Conservation (phyloP, 257 asterid genomes). For the Jaltomata sinuosa region DNA sequence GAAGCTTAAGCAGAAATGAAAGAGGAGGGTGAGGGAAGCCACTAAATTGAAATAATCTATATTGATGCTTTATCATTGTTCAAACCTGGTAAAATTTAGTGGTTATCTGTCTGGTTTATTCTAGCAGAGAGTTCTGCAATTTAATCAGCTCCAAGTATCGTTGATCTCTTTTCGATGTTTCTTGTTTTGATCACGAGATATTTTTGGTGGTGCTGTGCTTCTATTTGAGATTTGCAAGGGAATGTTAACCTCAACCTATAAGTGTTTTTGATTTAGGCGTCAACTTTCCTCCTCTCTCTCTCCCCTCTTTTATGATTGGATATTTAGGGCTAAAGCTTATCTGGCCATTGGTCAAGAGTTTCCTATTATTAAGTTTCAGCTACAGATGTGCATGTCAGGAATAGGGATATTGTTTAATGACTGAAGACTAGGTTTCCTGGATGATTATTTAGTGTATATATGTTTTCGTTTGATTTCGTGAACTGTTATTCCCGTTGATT, state of each 20-base stretch:
- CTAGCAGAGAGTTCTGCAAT: background rate
- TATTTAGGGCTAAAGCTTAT: background rate
- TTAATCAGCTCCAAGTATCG: background rate
- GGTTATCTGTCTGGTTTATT: background rate
- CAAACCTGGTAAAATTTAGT: background rate
- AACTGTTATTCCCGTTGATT: constrained; percentile 8
- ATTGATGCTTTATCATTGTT: background rate
- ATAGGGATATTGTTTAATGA: background rate
- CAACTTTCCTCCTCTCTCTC: background rate
- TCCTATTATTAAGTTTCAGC: background rate
- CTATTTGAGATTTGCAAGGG: background rate
- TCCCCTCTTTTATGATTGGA: background rate
- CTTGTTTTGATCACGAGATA: background rate
- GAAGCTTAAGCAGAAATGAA: background rate
- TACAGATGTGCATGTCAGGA: background rate
- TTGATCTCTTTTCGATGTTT: background rate
- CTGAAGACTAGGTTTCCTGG: background rate
- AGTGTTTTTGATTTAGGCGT: background rate
- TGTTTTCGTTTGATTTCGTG: constrained; percentile 7
- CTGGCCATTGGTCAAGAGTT: background rate
- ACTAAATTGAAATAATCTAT: background rate
- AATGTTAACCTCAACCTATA: background rate
- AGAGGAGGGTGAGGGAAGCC: background rate
- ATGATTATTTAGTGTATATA: constrained; percentile 8
- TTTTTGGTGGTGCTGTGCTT: background rate